Percentiles rank a stretch among this genome's conserved stretches.
Evolutionary conservation across 2,329 filamentous ascomycete genomes (phyloP).

Genomic region (Ceratocystis harringtonii): DNA sequence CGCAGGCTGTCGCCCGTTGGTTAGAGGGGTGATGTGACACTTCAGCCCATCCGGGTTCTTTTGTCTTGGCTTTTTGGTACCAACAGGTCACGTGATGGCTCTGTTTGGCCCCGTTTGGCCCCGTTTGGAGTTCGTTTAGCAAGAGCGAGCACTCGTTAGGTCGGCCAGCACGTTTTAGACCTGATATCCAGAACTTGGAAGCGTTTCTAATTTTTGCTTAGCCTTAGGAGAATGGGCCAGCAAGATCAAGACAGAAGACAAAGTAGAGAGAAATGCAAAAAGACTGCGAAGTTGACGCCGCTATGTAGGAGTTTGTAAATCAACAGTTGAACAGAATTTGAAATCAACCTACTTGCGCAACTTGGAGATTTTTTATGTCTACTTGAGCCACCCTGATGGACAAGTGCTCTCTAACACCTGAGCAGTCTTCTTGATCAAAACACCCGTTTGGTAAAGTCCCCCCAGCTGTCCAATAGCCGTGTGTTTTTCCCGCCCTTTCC

Average conservation of each 20-base stretch:
- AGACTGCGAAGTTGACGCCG: too few relatives aligned
- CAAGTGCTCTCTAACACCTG: not conserved
- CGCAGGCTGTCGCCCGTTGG: not conserved
- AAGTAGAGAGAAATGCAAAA: too few relatives aligned
- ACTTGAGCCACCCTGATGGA: not conserved
- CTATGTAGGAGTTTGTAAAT: too few relatives aligned
- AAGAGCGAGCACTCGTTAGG: too few relatives aligned
- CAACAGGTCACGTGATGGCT: not conserved
- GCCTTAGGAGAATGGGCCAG: too few relatives aligned
- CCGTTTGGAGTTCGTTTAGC: not conserved
- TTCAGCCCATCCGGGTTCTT: constrained; percentile 6
- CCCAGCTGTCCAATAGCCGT: not conserved
- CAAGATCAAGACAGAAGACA: too few relatives aligned
- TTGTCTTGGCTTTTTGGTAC: not conserved
- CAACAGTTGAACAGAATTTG: too few relatives aligned
- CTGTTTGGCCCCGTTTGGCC: not conserved
- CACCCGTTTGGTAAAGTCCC: not conserved
- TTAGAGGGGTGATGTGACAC: not conserved
- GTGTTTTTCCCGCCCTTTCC: not conserved
- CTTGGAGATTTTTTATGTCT: not conserved
- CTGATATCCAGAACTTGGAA: too few relatives aligned
- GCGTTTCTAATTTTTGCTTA: too few relatives aligned
- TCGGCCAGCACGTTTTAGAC: too few relatives aligned
- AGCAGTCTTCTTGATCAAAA: not conserved
- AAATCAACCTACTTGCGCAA: not conserved